Evolutionary conservation across 768 basidiomycete species (phyloP).

Genomic region (Rickenella mellea): DNA sequence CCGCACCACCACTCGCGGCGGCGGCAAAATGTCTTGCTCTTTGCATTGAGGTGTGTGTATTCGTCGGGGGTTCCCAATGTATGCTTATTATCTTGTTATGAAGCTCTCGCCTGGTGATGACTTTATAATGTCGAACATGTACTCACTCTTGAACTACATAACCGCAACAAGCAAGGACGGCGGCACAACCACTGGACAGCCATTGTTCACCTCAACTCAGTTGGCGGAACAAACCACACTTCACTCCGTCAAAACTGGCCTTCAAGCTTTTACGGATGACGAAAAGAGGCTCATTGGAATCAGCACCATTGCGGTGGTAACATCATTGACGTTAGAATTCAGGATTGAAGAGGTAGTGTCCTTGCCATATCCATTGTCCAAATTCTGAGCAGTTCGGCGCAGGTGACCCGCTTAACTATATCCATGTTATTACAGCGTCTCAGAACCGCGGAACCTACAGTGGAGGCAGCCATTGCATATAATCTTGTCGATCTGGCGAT

Average conservation of each 20-base stretch:
- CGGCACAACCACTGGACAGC: conserved; percentile 29
- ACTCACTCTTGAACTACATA: conserved; percentile 90
- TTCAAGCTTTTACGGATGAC: conserved; percentile 68
- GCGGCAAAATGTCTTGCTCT: conserved; percentile 86
- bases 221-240: conserved; percentile 39
- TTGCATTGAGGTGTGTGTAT: conserved; percentile 63
- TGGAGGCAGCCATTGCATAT: conserved; percentile 86
- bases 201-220: conserved; percentile 12
- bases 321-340: conserved; percentile 81
- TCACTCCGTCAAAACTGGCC: conserved; percentile 52
- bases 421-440: conserved; percentile 90
- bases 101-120: conserved; percentile 86
- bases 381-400: neutral
- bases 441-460: conserved; percentile 73
- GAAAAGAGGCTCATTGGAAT: conserved; percentile 79
- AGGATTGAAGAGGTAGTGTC: conserved; percentile 62
- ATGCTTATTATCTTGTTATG: conserved; percentile 5
- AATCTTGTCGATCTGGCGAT: conserved; percentile 88
- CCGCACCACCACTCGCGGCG: conserved; percentile 70
- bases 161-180: conserved; percentile 71
- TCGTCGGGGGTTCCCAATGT: neutral
- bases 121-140: conserved; percentile 89
- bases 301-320: conserved; percentile 87
- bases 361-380: neutral
- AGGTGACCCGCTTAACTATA: conserved; percentile 81